These are phyloP conservation scores for Gyromitra esculenta DNA, from an alignment of 2,329 filamentous ascomycete species.

Conservation along the genomic window DNA sequence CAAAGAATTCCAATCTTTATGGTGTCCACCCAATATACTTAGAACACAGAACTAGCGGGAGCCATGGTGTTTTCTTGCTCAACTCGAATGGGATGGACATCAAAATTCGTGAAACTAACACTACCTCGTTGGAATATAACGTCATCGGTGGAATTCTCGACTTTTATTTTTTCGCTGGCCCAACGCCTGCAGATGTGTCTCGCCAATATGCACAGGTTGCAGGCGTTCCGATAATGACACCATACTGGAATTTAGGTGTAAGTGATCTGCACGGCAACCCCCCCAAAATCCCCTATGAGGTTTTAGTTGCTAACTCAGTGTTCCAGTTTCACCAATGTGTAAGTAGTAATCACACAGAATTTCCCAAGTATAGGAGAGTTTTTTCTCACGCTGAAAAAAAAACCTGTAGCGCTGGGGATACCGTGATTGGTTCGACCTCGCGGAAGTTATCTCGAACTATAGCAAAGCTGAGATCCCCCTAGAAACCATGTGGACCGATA, in stretches of 20 bases:
- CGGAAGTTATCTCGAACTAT: conserved; percentile 69
- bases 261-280: conserved; percentile 10
- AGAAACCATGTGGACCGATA: conserved; percentile 78
- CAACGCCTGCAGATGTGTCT: conserved; percentile 63
- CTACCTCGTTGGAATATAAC: conserved; percentile 79
- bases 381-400: conserved; percentile 11
- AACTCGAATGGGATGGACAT: conserved; percentile 82
- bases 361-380: neutral
- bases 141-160: conserved; percentile 77
- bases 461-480: conserved; percentile 72
- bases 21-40: conserved; percentile 78
- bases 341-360: neutral
- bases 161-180: conserved; percentile 66
- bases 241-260: conserved; percentile 66
- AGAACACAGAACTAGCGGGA: conserved; percentile 71
- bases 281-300: neutral
- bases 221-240: conserved; percentile 64
- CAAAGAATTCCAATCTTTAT: conserved; percentile 73
- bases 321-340: conserved; percentile 64
- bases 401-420: conserved; percentile 62
- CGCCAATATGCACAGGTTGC: conserved; percentile 66
- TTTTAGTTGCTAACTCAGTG: conserved; percentile 20
- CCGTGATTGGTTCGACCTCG: conserved; percentile 57
- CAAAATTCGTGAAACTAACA: conserved; percentile 72
- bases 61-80: conserved; percentile 74